Conservation (phyloP, 345 rosid species). For the Eutrema japonicum region DNA sequence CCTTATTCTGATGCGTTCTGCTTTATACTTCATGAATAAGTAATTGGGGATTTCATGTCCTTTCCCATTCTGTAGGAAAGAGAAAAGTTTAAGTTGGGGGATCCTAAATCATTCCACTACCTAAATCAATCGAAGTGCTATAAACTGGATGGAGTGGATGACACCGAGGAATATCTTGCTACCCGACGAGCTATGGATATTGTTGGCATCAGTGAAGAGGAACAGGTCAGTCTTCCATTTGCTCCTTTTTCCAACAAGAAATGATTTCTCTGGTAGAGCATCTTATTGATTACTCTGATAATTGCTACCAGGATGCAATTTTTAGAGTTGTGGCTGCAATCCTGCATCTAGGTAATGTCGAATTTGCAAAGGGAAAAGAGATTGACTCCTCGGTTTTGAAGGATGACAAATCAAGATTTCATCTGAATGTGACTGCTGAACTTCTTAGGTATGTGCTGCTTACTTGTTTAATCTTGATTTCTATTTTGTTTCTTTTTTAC, state of each 20-base stretch:
- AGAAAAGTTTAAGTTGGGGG: constrained; percentile 77
- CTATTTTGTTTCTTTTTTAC: constrained; percentile 30
- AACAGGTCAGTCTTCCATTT: constrained; percentile 66
- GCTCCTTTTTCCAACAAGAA: constrained; percentile 27
- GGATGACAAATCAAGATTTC: constrained; percentile 89
- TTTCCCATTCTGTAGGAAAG: constrained; percentile 60
- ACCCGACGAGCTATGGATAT: constrained; percentile 99
- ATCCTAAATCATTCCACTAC: constrained; percentile 78
- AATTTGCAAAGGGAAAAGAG: constrained; percentile 90
- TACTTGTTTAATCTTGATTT: constrained; percentile 20
- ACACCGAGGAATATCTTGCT: constrained; percentile 88
- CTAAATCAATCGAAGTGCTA: constrained; percentile 88
- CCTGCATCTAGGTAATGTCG: constrained; percentile 92
- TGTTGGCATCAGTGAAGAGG: constrained; percentile 97
- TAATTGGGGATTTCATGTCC: constrained; percentile 18
- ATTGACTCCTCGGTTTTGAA: constrained; percentile 89
- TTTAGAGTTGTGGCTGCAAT: constrained; percentile 97
- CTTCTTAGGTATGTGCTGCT: constrained; percentile 69
- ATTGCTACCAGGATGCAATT: constrained; percentile 77
- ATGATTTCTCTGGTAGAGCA: constrained; percentile 28
- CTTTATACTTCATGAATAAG: constrained; percentile 25
- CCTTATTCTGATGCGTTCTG: constrained; percentile 25
- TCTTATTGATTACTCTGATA: constrained; percentile 33
- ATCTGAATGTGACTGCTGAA: constrained; percentile 82
- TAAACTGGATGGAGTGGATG: constrained; percentile 84